Base-by-base conservation (phyloP, 2,329 filamentous ascomycete genomes). In the Ceratocystis destructans region DNA sequence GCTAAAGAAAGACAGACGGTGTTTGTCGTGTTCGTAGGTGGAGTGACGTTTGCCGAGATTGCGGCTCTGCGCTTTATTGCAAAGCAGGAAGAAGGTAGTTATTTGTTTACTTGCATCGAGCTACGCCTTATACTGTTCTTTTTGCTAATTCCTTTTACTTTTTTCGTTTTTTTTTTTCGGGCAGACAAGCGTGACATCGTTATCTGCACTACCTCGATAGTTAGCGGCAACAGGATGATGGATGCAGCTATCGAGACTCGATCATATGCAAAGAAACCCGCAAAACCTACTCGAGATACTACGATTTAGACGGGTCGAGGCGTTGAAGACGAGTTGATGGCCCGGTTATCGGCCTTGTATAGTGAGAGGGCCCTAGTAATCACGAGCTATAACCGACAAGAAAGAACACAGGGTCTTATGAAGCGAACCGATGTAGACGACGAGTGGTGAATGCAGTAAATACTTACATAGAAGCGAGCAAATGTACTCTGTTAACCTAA, bases 11-110 rank as follows among this genome's bases (percentile, higher is more conserved):
- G 86, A 74, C 96, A 96, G 79, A 93, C 89, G 0, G 87, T 96
- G 0, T 89, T 96, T 72, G 87, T 99, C n/a, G 96, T 97, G 71
- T 97, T 97, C 76, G 79, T 99, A 20, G 94, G 94, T n/a, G 95
- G 94, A 1, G 89, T 99, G 66, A 96, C 91, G 0, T 96, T 95
- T 73, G 93, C 94, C 0, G 94, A 99, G 76, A 93, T 99, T 74
- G 91, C 95, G 50, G 94, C 95, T 22, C 74, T 99, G 73, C 83
- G 95, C 65, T 97, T 96, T 73, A 87, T 99, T 70, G 90, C 89
- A 8, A 86, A 86, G 73, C 87, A 93, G 75, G 87, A 94, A 84
- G 83, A 89, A 79, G 82, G 84, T 85, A 73, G 70, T 72, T 25
- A 12, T 31, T 53, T 33, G 45, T 7, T 48, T 31, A 37, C 59